Evolutionary conservation across 148 eudicot species (phyloP).

Genomic region (Bassia scoparia): DNA sequence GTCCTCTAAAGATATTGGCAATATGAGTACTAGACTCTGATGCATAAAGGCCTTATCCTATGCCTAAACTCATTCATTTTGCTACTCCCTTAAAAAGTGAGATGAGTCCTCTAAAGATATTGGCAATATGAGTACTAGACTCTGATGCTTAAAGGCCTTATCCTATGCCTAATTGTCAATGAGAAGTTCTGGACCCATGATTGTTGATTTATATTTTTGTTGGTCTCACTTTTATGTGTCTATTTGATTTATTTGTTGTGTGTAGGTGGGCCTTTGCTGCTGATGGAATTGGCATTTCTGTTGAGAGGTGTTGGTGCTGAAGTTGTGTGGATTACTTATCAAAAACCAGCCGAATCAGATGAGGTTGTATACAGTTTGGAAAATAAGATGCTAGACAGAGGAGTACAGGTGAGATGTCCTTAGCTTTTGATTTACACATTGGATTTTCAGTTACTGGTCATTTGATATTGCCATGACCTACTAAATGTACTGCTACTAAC

Average conservation of each 20-base stretch:
- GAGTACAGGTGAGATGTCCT: constrained; percentile 51
- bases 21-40: background rate
- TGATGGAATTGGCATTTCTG: constrained; percentile 76
- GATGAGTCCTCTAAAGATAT: background rate
- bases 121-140: background rate
- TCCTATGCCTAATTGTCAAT: too few relatives aligned
- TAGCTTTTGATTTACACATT: background rate
- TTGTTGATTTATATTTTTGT: background rate
- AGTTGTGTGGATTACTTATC: constrained; percentile 76
- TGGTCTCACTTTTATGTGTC: background rate
- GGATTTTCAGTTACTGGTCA: background rate
- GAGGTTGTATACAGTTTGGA: constrained; percentile 60
- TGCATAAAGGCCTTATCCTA: background rate
- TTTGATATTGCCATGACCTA: background rate
- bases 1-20: background rate
- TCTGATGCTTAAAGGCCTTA: background rate
- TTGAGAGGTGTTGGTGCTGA: constrained; percentile 63
- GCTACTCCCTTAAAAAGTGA: background rate
- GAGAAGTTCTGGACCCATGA: too few relatives aligned
- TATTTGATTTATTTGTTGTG: constrained; percentile 13
- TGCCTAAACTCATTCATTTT: too few relatives aligned
- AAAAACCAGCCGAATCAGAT: constrained; percentile 55
- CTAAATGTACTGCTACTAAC: background rate
- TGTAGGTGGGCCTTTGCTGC: constrained; percentile 69
- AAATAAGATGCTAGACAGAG: constrained; percentile 64